Base-by-base conservation (phyloP, 2,329 filamentous ascomycete species). In the Fusarium circinatum region DNA sequence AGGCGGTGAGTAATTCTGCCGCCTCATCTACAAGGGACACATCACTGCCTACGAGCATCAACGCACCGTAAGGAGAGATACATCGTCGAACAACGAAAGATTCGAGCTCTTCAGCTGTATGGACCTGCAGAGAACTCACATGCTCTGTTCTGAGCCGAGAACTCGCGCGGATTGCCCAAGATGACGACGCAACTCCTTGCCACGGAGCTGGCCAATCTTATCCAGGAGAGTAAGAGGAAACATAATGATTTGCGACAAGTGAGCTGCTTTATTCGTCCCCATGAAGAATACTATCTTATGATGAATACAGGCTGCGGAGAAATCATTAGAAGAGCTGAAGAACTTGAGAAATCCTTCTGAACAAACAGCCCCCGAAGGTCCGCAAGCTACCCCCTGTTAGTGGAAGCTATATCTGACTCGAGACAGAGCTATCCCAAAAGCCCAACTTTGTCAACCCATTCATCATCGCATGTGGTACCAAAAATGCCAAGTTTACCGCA, bases 141-240 rank as follows among this genome's bases (percentile, higher is more conserved):
- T 75, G 75, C 71, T 77, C 78, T 68, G 49, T 62, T 41, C 68
- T 75, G 78, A 78, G 78, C 76, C 57, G 64, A 63, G 67, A 69
- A 52, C 55, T 65, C 45, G 63, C 64, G 74, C 54, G 66, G 62
- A 59, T 66, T 68, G 76, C 73, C 73, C 82, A 91, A 85, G 79
- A 98, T 98, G 95, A 97, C 95, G 83, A 92, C 94, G 79, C 94
- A 97, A 89, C 91, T 98, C 79, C 89, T 98, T 79, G 91, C 92
- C 80, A 92, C 93, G 66, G 95, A 98, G 89, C 90, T 98, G 82
- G 90, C 92, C 79, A 97, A 94, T 85, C 90, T 98, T 82, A 92
- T 98, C 78, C 94, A 97, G 83, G 96, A 99, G 86, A 96, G 95
- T 81, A 98, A 97, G 84, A 90, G 96, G 79, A 98, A 97, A 84